These are phyloP conservation scores for Paecilomyces variotii DNA, from an alignment of 2,329 filamentous ascomycete genomes.

Conservation along the genomic window DNA sequence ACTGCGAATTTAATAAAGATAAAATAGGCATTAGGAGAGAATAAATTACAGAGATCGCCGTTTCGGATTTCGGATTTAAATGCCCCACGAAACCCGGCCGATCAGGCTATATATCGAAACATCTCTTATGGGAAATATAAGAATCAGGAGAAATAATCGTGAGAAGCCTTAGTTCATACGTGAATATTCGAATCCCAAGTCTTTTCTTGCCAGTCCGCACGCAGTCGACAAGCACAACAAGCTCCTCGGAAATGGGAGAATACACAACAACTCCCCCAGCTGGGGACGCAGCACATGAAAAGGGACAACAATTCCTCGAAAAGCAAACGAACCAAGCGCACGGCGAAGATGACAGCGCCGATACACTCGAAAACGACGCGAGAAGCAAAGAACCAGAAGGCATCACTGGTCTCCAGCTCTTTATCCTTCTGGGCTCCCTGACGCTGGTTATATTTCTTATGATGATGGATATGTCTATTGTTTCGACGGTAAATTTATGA, in stretches of 20 bases:
- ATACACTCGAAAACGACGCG: background rate
- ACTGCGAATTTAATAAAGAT: background rate
- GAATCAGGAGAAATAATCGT: background rate
- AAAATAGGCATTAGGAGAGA: background rate
- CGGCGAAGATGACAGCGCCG: conserved; percentile 1
- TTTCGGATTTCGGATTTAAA: background rate
- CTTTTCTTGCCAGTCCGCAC: background rate
- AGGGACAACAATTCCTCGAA: background rate
- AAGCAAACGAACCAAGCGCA: background rate
- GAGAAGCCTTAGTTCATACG: background rate
- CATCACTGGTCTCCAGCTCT: conserved; percentile 10
- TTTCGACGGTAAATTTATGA: conserved; percentile 36
- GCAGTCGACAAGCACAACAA: background rate
- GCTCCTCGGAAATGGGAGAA: background rate
- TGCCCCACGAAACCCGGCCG: background rate
- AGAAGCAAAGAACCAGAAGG: conserved; percentile 4
- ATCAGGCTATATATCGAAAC: background rate
- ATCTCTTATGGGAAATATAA: background rate
- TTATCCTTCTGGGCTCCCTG: conserved; percentile 23
- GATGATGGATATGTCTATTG: conserved; percentile 45
- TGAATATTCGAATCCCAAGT: background rate
- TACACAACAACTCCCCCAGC: background rate
- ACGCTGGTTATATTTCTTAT: conserved; percentile 39
- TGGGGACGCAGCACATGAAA: background rate
- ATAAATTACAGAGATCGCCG: background rate